These are phyloP conservation scores for Vitis hybrid DNA, from an alignment of 177 flowering plant genomes.

Conservation along the genomic window DNA sequence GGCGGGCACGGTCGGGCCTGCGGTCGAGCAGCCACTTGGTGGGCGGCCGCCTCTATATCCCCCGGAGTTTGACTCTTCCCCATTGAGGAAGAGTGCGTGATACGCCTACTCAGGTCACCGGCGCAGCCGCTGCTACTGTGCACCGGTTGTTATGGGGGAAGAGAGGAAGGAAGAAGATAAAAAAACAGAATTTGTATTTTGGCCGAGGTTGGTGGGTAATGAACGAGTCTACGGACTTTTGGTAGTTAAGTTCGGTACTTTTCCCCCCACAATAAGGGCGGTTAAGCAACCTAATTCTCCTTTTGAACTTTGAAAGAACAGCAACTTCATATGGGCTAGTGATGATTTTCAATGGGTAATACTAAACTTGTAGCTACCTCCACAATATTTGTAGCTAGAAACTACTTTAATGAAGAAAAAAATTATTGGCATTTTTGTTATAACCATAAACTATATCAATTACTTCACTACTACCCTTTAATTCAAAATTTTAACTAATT, in stretches of 20 bases:
- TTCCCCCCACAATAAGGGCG: background rate
- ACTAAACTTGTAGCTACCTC: background rate
- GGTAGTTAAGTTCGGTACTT: conserved; percentile 15
- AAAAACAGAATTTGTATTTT: conserved; percentile 4
- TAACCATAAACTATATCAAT: no score
- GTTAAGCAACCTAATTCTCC: background rate
- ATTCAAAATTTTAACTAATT: no score
- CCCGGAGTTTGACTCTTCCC: background rate
- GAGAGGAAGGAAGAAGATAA: background rate
- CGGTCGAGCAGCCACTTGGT: conserved; percentile 4
- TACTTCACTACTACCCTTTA: no score
- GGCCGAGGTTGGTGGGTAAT: conserved; percentile 1
- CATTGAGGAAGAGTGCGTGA: conserved; percentile 2
- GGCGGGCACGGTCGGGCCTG: conserved; percentile 8
- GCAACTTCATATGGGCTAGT: no score
- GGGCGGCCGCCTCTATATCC: conserved; percentile 10
- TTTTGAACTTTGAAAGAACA: no score
- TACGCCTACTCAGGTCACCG: background rate
- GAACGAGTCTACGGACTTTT: conserved; percentile 2
- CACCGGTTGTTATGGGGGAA: background rate
- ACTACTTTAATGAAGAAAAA: no score
- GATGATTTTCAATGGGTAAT: background rate
- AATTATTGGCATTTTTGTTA: no score
- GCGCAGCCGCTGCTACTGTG: background rate
- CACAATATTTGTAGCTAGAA: no score